phyloP scores from a whole-genome alignment of 2,329 filamentous ascomycete genomes.

The Amauroascus niger region DNA sequence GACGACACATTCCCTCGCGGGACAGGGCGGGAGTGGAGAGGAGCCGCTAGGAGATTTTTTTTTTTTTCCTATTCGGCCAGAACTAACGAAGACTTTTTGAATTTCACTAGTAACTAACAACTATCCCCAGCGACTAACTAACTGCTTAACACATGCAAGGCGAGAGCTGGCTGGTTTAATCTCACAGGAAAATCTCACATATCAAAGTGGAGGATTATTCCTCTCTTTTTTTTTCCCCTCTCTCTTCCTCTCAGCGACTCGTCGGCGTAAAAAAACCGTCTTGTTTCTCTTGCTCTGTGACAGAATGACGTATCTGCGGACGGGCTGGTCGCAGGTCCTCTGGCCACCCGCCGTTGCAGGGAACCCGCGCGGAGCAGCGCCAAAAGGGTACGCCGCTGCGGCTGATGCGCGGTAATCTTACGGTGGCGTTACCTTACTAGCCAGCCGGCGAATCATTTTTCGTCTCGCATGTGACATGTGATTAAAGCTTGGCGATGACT shows the following conservation, averaged over 20 bases:
- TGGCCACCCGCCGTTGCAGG: background rate
- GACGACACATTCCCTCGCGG: background rate
- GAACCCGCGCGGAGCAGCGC: background rate
- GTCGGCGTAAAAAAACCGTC: background rate
- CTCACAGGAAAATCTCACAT: no score
- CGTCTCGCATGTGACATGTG: background rate
- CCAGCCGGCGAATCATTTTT: background rate
- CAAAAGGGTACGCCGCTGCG: background rate
- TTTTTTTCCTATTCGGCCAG: no score
- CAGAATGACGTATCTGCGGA: background rate
- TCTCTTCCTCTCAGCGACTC: no score
- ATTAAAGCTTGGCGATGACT: background rate
- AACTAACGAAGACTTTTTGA: no score
- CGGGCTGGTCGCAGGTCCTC: background rate
- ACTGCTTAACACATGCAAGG: no score
- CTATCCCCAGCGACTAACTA: no score
- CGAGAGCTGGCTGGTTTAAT: background rate
- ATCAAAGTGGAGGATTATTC: no score
- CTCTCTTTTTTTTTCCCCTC: no score
- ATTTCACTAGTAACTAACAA: background rate
- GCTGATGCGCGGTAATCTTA: slow-evolving; percentile 10
- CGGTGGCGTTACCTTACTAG: background rate
- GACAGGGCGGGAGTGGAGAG: background rate
- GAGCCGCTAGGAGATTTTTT: background rate
- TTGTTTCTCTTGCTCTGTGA: background rate